phyloP scores from a whole-genome alignment of 139 green algal genomes.

The Asterochloris sp. region DNA sequence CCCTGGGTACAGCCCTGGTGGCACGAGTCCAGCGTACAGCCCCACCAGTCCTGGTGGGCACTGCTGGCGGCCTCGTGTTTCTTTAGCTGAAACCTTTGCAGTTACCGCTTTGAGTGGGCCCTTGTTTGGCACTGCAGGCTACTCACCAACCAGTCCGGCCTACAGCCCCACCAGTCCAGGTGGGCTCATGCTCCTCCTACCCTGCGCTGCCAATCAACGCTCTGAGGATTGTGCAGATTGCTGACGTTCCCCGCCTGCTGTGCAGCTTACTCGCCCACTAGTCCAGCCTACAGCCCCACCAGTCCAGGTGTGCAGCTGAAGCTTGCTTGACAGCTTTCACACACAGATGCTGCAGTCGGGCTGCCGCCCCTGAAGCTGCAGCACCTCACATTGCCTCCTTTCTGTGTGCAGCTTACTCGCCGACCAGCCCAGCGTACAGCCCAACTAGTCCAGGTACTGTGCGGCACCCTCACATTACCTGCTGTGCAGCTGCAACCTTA shows the following conservation, averaged over 20 bases:
- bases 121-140: slow-evolving; percentile 30
- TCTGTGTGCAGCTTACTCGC: slow-evolving; percentile 30
- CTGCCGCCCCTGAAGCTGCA: too few relatives aligned
- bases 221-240: background rate
- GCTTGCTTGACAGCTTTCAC: too few relatives aligned
- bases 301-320: slow-evolving; percentile 3
- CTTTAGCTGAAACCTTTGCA: background rate
- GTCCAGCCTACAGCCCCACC: slow-evolving; percentile 48
- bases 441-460: slow-evolving; percentile 25
- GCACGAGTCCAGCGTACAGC: slow-evolving; percentile 27
- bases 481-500: slow-evolving; percentile 1
- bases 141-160: slow-evolving; percentile 46
- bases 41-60: slow-evolving; percentile 20
- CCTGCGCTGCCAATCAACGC: background rate
- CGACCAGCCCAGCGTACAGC: slow-evolving; percentile 39
- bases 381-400: slow-evolving; percentile 8
- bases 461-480: slow-evolving; percentile 21
- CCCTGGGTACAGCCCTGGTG: slow-evolving; percentile 25
- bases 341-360: too few relatives aligned
- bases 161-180: slow-evolving; percentile 67
- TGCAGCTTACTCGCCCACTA: slow-evolving; percentile 33
- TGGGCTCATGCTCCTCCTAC: slow-evolving; percentile 21
- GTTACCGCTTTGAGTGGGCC: slow-evolving; percentile 31
- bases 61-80: slow-evolving; percentile 8
- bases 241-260: background rate